A percentile compares a stretch with the other conserved stretches of the same genome.
These are phyloP conservation scores for Phaeodactylum tricornutum DNA, from an alignment of 108 stramenopile genomes.

Conservation along the genomic window DNA sequence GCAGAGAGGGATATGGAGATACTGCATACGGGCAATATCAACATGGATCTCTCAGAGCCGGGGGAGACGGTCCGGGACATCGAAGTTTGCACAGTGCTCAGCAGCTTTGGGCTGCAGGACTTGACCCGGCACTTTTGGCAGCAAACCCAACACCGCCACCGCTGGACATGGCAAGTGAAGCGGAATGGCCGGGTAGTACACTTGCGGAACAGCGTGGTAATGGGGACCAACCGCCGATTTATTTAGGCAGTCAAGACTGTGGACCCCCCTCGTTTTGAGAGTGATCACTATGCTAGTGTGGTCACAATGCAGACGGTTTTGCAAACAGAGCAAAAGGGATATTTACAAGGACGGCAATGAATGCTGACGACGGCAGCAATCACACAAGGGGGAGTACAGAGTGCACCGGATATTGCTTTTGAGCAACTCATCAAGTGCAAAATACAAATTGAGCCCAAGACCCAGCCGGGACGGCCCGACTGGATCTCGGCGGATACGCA, in stretches of 20 bases:
- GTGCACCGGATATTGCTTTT: too few species aligned
- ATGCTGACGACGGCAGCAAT: background rate
- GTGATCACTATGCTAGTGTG: background rate
- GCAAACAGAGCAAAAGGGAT: background rate
- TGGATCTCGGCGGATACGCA: too few species aligned
- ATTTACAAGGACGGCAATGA: background rate
- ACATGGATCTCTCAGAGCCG: too few species aligned
- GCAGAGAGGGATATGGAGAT: too few species aligned
- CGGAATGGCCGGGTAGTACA: background rate
- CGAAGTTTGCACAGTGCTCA: too few species aligned
- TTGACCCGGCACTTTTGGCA: conserved; percentile 4
- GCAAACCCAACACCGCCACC: background rate
- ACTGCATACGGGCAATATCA: too few species aligned
- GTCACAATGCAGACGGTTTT: background rate
- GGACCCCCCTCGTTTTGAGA: background rate
- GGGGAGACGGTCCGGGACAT: too few species aligned
- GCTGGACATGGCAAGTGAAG: background rate
- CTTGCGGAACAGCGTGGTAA: background rate
- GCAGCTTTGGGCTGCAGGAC: background rate
- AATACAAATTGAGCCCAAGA: too few species aligned
- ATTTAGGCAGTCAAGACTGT: background rate
- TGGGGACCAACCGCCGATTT: background rate
- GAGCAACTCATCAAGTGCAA: too few species aligned
- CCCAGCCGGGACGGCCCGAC: too few species aligned
- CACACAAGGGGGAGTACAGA: too few species aligned